These are phyloP conservation scores for Plasmodium ovale DNA, from an alignment of 169 alveolate species.

Conservation along the genomic window DNA sequence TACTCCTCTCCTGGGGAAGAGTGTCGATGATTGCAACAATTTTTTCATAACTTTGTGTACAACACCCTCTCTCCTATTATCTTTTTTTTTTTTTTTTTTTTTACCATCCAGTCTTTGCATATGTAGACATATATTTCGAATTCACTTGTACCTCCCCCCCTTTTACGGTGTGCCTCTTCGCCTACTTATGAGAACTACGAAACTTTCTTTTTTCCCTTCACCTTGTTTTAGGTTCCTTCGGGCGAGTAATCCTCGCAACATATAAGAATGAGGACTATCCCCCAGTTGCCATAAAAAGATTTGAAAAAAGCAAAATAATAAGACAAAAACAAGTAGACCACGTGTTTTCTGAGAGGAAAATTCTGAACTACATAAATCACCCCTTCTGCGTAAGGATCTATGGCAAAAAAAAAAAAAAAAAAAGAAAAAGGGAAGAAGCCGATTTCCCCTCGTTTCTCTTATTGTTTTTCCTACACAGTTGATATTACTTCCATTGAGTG, in stretches of 20 bases:
- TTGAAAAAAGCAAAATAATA: conserved; percentile 87
- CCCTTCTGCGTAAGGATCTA: conserved; percentile 97
- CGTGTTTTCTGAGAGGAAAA: conserved; percentile 95
- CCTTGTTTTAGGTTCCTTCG: conserved; percentile 92
- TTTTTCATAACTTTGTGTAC: too few relatives aligned
- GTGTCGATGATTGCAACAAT: too few relatives aligned
- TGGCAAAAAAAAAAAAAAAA: conserved; percentile 81
- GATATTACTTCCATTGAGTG: too few relatives aligned
- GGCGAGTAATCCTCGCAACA: conserved; percentile 94
- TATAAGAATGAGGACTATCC: conserved; percentile 79
- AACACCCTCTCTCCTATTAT: too few relatives aligned
- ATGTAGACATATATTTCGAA: neutral
- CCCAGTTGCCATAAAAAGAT: conserved; percentile 87
- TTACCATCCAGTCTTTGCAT: neutral
- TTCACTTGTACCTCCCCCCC: neutral
- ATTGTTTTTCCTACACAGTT: too few relatives aligned
- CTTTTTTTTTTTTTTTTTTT: too few relatives aligned
- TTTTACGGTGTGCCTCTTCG: neutral
- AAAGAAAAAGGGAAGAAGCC: neutral
- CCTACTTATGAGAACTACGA: neutral
- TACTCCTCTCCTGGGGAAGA: neutral
- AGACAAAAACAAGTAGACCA: conserved; percentile 94
- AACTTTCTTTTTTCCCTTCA: neutral
- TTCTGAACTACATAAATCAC: conserved; percentile 92
- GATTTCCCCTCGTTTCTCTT: too few relatives aligned